Evolutionary conservation across 2,329 filamentous ascomycete genomes (phyloP), one percentile per base, ranked within the genome.

Genomic region (Rhynchosporium graminicola): DNA sequence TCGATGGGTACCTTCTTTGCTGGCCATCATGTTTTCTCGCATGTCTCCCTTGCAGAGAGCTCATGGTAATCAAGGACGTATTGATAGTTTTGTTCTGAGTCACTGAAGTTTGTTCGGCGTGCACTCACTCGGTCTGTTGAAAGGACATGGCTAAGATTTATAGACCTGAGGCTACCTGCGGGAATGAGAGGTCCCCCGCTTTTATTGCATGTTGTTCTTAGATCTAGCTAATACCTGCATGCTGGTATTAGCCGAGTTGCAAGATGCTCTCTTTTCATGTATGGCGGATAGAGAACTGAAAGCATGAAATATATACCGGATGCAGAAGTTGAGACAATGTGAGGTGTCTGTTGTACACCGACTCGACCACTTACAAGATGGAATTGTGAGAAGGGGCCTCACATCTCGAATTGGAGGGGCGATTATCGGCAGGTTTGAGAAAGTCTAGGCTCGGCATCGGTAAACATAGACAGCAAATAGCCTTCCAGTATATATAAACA

Each of bases 111-210:
- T 20, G 28, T 42, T 54, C 51, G 51, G 51, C 51, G 36, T 40
- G 33, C 8, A 54, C 51, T 54, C 51, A 40, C 40, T 54, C 28
- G 51, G 51, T 6, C 13, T 54, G 51, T 33, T 54, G 33, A 33
- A 10, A 54, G 51, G 33, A 40, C 3, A 54, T 42, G 9, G 51
- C 51, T 42, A 12, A 5, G 9, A 54, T 42, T 38, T 54, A 54
- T 54, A 54, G 36, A 54, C 51, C 51, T 40, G 8, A 42, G 36
- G 51, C 38, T 42, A 12, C 7, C 15, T 9, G n/a, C 29, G 8
- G 7, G 36, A 38, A 29, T 54, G 36, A 33, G 33, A 40, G 51
- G 51, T 33, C 51, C 12, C 51, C 36, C 38, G 51, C 51, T 42
- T 38, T 13, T 12, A 9, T 42, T 10, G 26, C 26, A 48, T 48